Conservation (phyloP, 345 rosid species). For the Eucalyptus sp. region DNA sequence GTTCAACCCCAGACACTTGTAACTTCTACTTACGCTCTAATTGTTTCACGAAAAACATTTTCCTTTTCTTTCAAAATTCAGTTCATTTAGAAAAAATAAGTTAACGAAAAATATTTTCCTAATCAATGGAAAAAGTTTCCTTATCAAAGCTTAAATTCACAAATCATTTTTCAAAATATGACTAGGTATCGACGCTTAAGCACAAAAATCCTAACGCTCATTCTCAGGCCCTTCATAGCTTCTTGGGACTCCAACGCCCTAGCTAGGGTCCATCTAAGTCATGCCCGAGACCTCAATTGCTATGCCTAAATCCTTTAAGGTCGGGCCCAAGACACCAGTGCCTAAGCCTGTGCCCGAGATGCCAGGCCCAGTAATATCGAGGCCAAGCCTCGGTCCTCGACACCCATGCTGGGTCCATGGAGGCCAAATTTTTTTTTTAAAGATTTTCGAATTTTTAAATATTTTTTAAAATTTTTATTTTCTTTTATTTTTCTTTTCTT, state of each 20-base stretch:
- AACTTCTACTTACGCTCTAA: not conserved
- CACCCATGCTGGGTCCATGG: not conserved
- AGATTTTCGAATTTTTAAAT: fast-evolving
- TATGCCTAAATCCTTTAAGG: fast-evolving
- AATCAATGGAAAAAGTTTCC: no score
- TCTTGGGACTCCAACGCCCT: not conserved
- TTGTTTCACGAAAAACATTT: fast-evolving
- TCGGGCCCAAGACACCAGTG: fast-evolving
- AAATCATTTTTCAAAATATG: not conserved
- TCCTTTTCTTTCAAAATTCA: fast-evolving
- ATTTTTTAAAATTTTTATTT: no score
- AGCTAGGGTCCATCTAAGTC: not conserved
- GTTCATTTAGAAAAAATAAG: fast-evolving
- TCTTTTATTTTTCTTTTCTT: fast-evolving
- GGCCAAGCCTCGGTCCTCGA: fast-evolving
- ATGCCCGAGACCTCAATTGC: fast-evolving
- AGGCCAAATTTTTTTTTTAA: not conserved
- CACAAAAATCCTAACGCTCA: no score
- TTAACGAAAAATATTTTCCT: not conserved
- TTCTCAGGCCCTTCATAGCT: fast-evolving
- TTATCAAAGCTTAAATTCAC: fast-evolving
- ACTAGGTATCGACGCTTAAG: fast-evolving
- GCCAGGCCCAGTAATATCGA: fast-evolving
- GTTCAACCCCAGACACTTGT: not conserved
- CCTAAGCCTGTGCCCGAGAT: fast-evolving